Base-by-base conservation (phyloP, 257 asterid species). In the Euphrasia confusa region DNA sequence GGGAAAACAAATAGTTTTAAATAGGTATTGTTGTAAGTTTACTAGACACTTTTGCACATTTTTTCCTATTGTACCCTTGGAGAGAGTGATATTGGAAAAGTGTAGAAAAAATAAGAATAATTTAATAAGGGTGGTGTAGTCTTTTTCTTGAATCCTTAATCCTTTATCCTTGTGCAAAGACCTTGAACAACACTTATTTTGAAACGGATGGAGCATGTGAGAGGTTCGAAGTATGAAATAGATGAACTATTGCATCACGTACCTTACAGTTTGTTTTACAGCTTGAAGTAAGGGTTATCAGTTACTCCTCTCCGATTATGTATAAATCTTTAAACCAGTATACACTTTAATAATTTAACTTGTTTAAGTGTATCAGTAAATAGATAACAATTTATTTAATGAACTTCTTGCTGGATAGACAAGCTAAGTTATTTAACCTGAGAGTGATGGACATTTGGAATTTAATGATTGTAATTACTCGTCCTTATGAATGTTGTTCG, bases 401-500 rank as follows among this genome's bases (percentile, higher is more conserved):
- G 24, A 58, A 54, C 33, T 55, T 26, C n/a, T 8, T 27, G 58
- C 26, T 57, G 58, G 24, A 18, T 50, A 10, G 54, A 21, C 52
- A 4, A 56, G 33, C 56, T 26, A 18, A 26, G 52, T 40, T 4
- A 65, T 5, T 54, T 35, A 48, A 8, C 4, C 64, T 14, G 8
- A 8, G 56, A 61, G 26, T 8, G 28, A 28, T 11, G 61, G 66
- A 58, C 50, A 26, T 33, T n/a, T 63, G 27, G 12, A 4, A 54
- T 45, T 54, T 52, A 24, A 60, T 53, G 17, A 57, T 54, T 47
- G 15, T 8, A 47, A 52, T 39, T n/a, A 44, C 7, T 47, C 50
- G 47, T 68, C 64, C 61, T 55, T 15, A 4, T 53, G 60, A 49
- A 9, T 58, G 73, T 60, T 66, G 10, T 61, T 63, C 17, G 6